Evolutionary conservation across 2,329 filamentous ascomycete genomes (phyloP).

Genomic region (Penicillium sp.): DNA sequence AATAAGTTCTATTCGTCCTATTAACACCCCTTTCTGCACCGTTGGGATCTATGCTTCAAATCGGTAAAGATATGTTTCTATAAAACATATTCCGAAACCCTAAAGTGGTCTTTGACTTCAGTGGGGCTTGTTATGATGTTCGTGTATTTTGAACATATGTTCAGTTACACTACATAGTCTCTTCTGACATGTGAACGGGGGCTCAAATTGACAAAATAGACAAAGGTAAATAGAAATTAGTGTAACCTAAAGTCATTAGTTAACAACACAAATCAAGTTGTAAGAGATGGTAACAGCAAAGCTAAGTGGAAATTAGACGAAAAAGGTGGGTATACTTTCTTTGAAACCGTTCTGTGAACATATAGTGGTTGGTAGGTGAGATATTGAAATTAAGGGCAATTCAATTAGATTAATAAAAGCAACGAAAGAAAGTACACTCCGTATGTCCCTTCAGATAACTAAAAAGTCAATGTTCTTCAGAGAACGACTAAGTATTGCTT

Average conservation of each 20-base stretch:
- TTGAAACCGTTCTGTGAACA: background rate
- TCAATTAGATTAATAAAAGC: background rate
- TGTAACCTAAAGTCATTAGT: background rate
- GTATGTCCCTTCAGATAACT: no score
- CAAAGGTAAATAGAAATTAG: background rate
- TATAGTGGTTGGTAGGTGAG: background rate
- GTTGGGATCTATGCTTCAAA: no score
- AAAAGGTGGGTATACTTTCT: background rate
- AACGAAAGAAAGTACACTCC: background rate
- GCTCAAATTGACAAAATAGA: background rate
- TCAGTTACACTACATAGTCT: background rate
- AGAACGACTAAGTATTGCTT: background rate
- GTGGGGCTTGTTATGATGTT: background rate
- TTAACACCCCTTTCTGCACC: background rate
- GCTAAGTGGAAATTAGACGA: background rate
- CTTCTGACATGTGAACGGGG: background rate
- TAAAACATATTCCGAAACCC: background rate
- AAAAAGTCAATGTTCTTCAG: background rate
- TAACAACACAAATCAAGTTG: background rate
- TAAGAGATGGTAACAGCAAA: background rate
- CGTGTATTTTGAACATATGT: background rate
- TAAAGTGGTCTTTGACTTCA: no score
- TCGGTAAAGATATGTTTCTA: background rate
- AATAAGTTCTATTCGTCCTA: background rate
- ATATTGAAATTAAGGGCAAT: background rate